These are phyloP conservation scores for Phytopythium sindhum DNA, from an alignment of 352 stramenopile genomes.

Conservation along the genomic window DNA sequence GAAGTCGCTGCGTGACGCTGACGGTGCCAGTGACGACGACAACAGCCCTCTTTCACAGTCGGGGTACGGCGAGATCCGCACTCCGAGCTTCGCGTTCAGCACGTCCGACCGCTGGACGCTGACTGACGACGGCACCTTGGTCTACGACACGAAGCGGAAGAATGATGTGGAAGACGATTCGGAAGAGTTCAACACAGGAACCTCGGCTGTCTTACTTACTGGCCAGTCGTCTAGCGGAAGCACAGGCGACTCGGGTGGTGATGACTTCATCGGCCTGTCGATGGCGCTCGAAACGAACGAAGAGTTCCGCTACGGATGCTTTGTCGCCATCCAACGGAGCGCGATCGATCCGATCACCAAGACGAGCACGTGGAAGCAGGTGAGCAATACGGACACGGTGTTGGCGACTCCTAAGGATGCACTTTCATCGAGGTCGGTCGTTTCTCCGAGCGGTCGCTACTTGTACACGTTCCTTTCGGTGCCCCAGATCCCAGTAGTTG, in stretches of 20 bases:
- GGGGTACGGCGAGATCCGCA: conserved; percentile 72
- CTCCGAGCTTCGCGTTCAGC: conserved; percentile 75
- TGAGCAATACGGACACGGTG: conserved; percentile 82
- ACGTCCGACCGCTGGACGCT: conserved; percentile 47
- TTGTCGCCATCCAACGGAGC: conserved; percentile 73
- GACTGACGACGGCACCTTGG: conserved; percentile 35
- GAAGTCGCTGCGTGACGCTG: conserved; percentile 72
- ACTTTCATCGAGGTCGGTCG: neutral
- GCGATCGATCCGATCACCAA: conserved; percentile 26
- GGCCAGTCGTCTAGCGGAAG: conserved; percentile 3
- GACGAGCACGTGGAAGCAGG: conserved; percentile 56
- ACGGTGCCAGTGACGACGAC: conserved; percentile 28
- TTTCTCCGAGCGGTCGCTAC: conserved; percentile 34
- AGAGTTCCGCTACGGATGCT: conserved; percentile 67
- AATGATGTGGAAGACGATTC: conserved; percentile 28
- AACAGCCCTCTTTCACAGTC: conserved; percentile 52
- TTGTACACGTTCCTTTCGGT: conserved; percentile 83
- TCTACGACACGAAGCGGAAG: conserved; percentile 24
- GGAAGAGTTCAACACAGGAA: conserved; percentile 9
- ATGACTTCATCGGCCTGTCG: conserved; percentile 76
- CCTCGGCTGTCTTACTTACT: neutral
- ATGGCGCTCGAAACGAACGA: conserved; percentile 85
- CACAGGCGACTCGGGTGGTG: conserved; percentile 5
- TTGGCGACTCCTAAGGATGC: conserved; percentile 53
- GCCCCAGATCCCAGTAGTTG: conserved; percentile 62